A percentile compares a stretch with the other conserved stretches of the same genome.
These are phyloP conservation scores for Boletus hoseneyae DNA, from an alignment of 1,284 basidiomycete species.

Conservation along the genomic window DNA sequence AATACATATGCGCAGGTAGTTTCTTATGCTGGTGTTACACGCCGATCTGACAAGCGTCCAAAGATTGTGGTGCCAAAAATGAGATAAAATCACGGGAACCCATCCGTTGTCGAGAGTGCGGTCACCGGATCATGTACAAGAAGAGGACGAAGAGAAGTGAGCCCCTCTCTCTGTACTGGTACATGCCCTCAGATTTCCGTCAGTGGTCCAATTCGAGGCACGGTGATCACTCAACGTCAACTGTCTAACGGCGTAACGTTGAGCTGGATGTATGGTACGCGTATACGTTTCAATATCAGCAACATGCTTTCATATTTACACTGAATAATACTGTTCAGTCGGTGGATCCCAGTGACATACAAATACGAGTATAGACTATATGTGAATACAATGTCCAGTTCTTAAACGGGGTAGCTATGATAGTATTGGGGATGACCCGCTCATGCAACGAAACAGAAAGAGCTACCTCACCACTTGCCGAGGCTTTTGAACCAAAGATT, in stretches of 20 bases:
- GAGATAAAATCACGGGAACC: conserved; percentile 92
- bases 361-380: conserved; percentile 23
- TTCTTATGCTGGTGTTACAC: neutral
- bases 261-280: no score
- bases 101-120: conserved; percentile 95
- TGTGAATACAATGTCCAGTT: neutral
- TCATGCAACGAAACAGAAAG: neutral
- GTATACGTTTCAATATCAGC: no score
- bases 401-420: neutral
- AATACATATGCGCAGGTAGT: conserved; percentile 92
- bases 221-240: conserved; percentile 42
- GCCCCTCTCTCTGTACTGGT: conserved; percentile 5
- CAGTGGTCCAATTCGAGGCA: conserved; percentile 88
- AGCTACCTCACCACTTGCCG: conserved; percentile 38
- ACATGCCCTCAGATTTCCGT: conserved; percentile 14
- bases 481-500: conserved; percentile 50
- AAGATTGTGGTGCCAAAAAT: conserved; percentile 94
- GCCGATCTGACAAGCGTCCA: conserved; percentile 12
- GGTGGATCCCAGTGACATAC: neutral
- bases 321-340: no score
- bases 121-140: conserved; percentile 99
- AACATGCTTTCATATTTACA: no score
- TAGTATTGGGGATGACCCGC: neutral
- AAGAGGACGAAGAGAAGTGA: conserved; percentile 92
- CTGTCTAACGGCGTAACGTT: no score